Conservation (phyloP, 148 eudicot genomes). For the Fagopyrum tataricum region DNA sequence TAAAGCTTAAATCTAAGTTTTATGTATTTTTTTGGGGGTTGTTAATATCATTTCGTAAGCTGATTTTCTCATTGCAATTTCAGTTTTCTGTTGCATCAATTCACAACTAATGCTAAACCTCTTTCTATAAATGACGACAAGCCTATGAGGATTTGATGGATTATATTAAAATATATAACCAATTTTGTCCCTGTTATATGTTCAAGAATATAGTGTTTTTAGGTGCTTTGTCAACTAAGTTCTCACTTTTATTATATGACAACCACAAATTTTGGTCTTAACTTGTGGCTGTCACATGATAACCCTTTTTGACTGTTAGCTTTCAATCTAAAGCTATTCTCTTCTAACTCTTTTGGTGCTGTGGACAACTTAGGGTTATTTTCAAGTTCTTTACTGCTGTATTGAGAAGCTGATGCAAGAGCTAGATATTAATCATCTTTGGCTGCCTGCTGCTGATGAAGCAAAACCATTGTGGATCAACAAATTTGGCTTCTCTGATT, state of each 20-base stretch:
- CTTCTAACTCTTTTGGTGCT: background rate
- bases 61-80: background rate
- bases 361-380: conserved; percentile 53
- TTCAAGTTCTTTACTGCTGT: conserved; percentile 57
- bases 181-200: background rate
- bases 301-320: background rate
- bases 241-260: no score
- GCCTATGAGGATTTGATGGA: background rate
- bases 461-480: conserved; percentile 62
- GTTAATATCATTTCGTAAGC: background rate
- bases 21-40: background rate
- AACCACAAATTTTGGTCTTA: no score
- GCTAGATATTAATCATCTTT: conserved; percentile 43
- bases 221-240: no score
- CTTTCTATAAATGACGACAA: background rate
- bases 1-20: conserved; percentile 16
- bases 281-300: background rate
- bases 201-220: no score
- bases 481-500: conserved; percentile 60
- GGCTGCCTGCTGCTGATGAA: conserved; percentile 90
- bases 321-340: background rate
- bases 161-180: background rate
- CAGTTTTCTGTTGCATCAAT: background rate
- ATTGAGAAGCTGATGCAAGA: conserved; percentile 52
- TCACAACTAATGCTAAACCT: background rate